phyloP scores from a whole-genome alignment of 1,284 basidiomycete genomes.

The Quambalaria eucalypti region DNA sequence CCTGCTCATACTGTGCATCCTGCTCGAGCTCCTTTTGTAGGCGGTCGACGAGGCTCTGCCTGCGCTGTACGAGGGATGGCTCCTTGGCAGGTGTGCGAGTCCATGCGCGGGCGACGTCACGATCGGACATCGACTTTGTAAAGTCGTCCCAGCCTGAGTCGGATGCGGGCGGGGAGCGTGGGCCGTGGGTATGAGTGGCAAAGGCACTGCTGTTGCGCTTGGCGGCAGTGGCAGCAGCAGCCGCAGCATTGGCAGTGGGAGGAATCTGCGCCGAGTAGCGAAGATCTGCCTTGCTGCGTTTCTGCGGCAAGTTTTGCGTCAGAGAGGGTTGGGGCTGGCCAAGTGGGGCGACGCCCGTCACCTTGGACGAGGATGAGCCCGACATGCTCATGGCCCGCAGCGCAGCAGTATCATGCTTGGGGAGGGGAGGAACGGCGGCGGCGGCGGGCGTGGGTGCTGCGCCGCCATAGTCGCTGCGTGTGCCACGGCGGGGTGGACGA shows the following conservation, averaged over 20 bases:
- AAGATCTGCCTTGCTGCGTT: not conserved
- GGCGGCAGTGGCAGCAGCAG: not conserved
- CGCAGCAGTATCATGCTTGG: constrained; percentile 4
- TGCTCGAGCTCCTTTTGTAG: constrained; percentile 33
- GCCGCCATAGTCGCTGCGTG: constrained; percentile 27
- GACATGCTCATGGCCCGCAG: constrained; percentile 14
- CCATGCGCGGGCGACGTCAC: constrained; percentile 30
- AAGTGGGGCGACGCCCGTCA: constrained; percentile 22
- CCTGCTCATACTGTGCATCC: constrained; percentile 31
- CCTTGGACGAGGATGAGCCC: constrained; percentile 5
- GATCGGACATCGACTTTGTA: constrained; percentile 31
- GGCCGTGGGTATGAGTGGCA: too few species aligned
- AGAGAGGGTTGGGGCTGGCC: constrained; percentile 22
- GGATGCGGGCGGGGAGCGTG: constrained; percentile 11
- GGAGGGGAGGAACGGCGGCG: constrained; percentile 13
- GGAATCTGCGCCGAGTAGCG: not conserved
- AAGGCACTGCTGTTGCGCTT: constrained; percentile 4
- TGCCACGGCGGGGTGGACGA: constrained; percentile 11
- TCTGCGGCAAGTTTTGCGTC: constrained; percentile 1
- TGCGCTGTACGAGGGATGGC: not conserved
- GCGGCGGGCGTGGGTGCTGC: constrained; percentile 6
- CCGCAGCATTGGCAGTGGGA: not conserved
- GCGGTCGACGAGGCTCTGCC: constrained; percentile 10
- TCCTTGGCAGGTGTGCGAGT: constrained; percentile 7
- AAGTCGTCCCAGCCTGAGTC: constrained; percentile 26